A percentile compares a stretch with the other conserved stretches of the same genome.
These are phyloP conservation scores for Globomyces pollinis-pini DNA, from an alignment of 192 early-diverging fungal genomes.

Conservation along the genomic window DNA sequence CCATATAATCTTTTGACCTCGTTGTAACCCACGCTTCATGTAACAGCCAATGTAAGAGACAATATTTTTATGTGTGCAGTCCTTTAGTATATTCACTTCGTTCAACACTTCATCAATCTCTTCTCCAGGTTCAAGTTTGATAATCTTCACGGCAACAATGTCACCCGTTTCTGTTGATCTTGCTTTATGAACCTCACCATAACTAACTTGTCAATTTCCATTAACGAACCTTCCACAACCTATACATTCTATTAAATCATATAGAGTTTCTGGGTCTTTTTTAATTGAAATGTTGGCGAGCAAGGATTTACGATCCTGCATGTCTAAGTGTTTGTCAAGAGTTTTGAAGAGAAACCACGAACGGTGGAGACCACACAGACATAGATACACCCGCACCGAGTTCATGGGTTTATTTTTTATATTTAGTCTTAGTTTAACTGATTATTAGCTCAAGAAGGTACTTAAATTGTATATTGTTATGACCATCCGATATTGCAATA, in stretches of 20 bases:
- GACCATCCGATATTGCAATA: no score
- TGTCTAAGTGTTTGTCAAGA: no score
- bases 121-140: conserved; percentile 50
- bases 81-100: conserved; percentile 54
- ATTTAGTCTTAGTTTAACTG: no score
- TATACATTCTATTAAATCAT: conserved; percentile 47
- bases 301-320: neutral
- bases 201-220: conserved; percentile 19
- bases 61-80: conserved; percentile 43
- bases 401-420: no score
- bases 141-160: conserved; percentile 46
- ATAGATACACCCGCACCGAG: no score
- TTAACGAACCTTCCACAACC: conserved; percentile 46
- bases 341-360: no score
- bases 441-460: no score
- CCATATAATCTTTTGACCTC: conserved; percentile 47
- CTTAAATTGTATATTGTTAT: no score
- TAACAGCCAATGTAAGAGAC: conserved; percentile 50
- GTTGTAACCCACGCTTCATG: conserved; percentile 40
- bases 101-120: conserved; percentile 51
- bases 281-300: conserved; percentile 20
- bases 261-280: conserved; percentile 41
- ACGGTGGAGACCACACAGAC: no score
- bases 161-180: conserved; percentile 23
- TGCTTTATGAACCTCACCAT: conserved; percentile 52